phyloP scores from a whole-genome alignment of 768 basidiomycete species.

The Tulasnella sp. region DNA sequence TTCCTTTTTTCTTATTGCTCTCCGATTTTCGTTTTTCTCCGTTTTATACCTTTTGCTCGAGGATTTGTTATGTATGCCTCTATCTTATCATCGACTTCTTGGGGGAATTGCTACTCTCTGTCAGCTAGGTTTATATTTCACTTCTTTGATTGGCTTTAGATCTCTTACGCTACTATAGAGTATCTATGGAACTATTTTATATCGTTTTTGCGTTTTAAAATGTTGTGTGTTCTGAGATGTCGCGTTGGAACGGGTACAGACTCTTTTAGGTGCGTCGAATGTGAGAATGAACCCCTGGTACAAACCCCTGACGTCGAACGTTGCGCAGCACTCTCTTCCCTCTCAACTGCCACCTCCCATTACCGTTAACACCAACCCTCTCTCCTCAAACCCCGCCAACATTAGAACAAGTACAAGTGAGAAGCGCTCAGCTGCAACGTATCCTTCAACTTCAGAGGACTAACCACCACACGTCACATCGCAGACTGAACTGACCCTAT shows the following conservation, averaged over 20 bases:
- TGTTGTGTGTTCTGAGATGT: background rate
- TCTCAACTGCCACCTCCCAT: background rate
- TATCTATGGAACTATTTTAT: background rate
- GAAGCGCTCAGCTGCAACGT: background rate
- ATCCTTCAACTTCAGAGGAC: background rate
- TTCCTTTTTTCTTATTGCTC: background rate
- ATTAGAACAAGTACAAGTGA: background rate
- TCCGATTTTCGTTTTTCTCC: background rate
- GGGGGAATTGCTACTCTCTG: background rate
- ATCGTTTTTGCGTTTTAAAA: too few relatives aligned
- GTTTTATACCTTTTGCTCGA: background rate
- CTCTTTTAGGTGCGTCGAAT: background rate
- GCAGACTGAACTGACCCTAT: background rate
- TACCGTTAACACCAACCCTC: background rate
- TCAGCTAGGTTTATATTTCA: background rate
- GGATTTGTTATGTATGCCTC: background rate
- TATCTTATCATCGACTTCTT: background rate
- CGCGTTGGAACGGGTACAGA: background rate
- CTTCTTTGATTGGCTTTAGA: background rate
- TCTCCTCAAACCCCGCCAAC: background rate
- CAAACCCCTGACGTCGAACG: background rate
- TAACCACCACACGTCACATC: background rate
- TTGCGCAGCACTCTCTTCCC: background rate
- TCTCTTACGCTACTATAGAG: background rate
- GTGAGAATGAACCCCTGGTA: background rate